Evolutionary conservation across 257 asterid genomes (phyloP), one percentile per base, ranked within the genome.

Genomic region (Scutellaria baicalensis): DNA sequence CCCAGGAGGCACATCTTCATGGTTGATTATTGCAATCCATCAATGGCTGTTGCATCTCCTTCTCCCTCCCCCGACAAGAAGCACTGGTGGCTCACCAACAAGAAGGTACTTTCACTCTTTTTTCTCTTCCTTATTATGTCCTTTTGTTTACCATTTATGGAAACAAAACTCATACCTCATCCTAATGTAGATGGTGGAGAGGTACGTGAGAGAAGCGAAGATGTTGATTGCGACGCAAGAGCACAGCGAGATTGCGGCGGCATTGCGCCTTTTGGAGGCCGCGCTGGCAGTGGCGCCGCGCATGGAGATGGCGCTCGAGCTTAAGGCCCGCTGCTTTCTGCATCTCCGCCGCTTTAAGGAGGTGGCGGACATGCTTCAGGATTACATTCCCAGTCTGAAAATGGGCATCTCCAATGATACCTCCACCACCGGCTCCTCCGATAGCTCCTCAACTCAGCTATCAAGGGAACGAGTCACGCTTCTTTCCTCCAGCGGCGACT

Each of bases 71-170:
- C 73, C 17, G 91, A 92, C 68, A 87, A 77, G 85, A 91, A 85
- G 70, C 96, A 86, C 85, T 94, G 97, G 99, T 94, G 99, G 99
- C 86, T 89, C 63, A 86, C 86, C 69, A 91, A 89, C 61, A 82
- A 72, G 58, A 91, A 80, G 99, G 99, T 88, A 70, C 1, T 0
- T 6, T 4, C 3, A 27, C 44, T 47, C 49, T 33, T 3, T 8
- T 13, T 27, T 47, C 1, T n/a, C 17, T 23, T 43, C 20, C 20
- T 21, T 63, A 44, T 23, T 3, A 4, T 6, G 1, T 27, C 31
- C 4, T 6, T 0, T 20, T 0, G 0, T 52, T 0, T 3, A n/a
- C 8, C 10, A 16, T 17, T 61, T 20, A 6, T 1, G 16, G 38
- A 17, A 40, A 35, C 1, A 3, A 11, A 48, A 0, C 8, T 1